phyloP scores from a whole-genome alignment of 768 basidiomycete species.

The Suillus luteus region DNA sequence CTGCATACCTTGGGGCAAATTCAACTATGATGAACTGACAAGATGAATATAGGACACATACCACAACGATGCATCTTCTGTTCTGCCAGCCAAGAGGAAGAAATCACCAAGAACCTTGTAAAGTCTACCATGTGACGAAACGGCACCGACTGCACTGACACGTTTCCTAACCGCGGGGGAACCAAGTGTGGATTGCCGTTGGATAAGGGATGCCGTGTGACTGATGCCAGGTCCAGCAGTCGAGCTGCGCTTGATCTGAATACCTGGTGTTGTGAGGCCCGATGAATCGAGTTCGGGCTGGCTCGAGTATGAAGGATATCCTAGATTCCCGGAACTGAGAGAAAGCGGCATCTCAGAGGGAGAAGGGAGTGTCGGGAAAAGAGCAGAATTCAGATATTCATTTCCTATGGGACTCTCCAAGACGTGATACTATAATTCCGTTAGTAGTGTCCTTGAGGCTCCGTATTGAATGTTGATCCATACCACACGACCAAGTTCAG shows the following conservation, averaged over 20 bases:
- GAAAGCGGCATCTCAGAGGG: slow-evolving; percentile 60
- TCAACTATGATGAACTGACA: slow-evolving; percentile 13
- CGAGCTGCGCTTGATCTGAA: slow-evolving; percentile 55
- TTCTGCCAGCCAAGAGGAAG: slow-evolving; percentile 84
- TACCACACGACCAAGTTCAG: slow-evolving; percentile 85
- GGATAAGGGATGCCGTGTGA: slow-evolving; percentile 25
- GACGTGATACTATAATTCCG: slow-evolving; percentile 59
- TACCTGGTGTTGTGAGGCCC: slow-evolving; percentile 29
- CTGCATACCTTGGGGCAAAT: slow-evolving; percentile 67
- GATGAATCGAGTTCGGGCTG: slow-evolving; percentile 51
- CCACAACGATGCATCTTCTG: slow-evolving; percentile 81
- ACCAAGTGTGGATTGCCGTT: slow-evolving; percentile 55
- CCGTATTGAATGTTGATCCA: slow-evolving; percentile 30
- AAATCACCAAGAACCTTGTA: slow-evolving; percentile 90
- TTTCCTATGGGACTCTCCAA: slow-evolving; percentile 85
- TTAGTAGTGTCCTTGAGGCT: neutral
- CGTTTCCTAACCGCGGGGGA: slow-evolving; percentile 56
- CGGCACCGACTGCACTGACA: slow-evolving; percentile 59
- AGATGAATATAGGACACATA: slow-evolving; percentile 37
- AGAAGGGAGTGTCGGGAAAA: slow-evolving; percentile 65
- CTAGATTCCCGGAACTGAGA: slow-evolving; percentile 48
- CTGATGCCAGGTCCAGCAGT: slow-evolving; percentile 40
- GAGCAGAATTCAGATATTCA: slow-evolving; percentile 74
- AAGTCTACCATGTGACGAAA: slow-evolving; percentile 81
- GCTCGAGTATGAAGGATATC: slow-evolving; percentile 52